Percentiles rank a stretch among this genome's conserved stretches.
phyloP scores from a whole-genome alignment of 2,329 filamentous ascomycete genomes.

The Sporothrix globosa region DNA sequence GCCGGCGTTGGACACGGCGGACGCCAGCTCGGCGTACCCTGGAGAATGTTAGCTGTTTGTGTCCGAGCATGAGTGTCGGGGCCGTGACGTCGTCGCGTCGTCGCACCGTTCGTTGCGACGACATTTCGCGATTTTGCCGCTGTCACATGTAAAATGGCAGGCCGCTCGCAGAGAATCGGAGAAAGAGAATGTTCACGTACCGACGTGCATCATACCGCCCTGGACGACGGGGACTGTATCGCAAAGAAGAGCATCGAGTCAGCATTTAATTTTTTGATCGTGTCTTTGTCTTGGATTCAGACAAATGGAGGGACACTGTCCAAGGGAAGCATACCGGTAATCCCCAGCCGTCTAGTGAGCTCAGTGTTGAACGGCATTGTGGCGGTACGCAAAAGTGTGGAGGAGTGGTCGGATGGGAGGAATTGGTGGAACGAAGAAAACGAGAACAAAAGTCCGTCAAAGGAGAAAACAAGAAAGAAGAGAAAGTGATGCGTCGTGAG shows the following conservation, averaged over 20 bases:
- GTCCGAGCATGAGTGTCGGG: background rate
- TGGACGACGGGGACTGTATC: slow-evolving; percentile 74
- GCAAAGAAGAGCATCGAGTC: slow-evolving; percentile 34
- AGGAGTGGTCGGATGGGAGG: background rate
- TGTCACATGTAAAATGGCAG: slow-evolving; percentile 23
- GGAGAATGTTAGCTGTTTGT: slow-evolving; percentile 48
- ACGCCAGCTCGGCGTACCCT: slow-evolving; percentile 76
- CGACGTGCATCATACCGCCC: slow-evolving; percentile 68
- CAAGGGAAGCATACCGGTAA: slow-evolving; percentile 42
- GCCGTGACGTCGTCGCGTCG: background rate
- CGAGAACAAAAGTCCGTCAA: slow-evolving; percentile 1
- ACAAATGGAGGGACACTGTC: background rate
- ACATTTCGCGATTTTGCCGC: background rate
- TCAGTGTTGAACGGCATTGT: slow-evolving; percentile 62
- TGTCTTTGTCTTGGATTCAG: background rate
- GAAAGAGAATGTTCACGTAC: slow-evolving; percentile 28
- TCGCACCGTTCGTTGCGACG: background rate
- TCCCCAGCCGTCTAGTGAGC: slow-evolving; percentile 61
- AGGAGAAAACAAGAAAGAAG: background rate
- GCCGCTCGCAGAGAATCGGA: background rate
- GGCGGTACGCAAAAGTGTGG: slow-evolving; percentile 12
- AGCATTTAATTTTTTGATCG: slow-evolving; percentile 35
- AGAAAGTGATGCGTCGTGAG: background rate
- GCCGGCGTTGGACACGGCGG: slow-evolving; percentile 78
- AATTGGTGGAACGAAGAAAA: background rate